Base-by-base conservation (phyloP, 1,284 basidiomycete genomes). In the Apiotrichum gracile region DNA sequence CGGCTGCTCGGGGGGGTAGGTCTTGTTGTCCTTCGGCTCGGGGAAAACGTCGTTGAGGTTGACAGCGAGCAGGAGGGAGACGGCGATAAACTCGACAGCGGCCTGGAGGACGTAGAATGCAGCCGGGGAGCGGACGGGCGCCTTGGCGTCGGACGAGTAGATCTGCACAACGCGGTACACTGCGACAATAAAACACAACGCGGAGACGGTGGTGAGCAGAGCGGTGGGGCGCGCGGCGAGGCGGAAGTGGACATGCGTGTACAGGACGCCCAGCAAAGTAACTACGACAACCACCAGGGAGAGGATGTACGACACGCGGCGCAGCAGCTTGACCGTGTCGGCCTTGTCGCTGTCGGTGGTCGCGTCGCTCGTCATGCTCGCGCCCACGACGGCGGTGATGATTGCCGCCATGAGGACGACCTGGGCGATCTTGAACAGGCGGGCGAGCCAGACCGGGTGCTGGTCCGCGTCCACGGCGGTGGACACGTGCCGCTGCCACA, bases 41-140 rank as follows among this genome's bases (percentile, higher is more conserved):
- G 57, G 57, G 40, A 52, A 59, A 50, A 34, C 44, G 3, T 33
- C 29, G 54, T 43, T 43, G n/a, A 59, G 14, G 51, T 47, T 47
- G 40, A 59, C 35, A 6, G 44, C 51, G 9, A 59, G 26, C 14
- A 59, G 33, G 7, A 37, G n/a, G 19, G 22, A 7, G 40, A 50
- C 24, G 22, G 44, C 44, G 46, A 53, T 3, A 16, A 47, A 41
- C 41, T 59, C 57, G 16, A 40, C 33, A 0, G 49, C 27, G 17
- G 29, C 52, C 47, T 66, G 61, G 45, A 63, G 44, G 34, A 62
- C 38, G 57, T 61, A 68, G 55, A 67, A 68, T 2, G 59, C 54
- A 1, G 51, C 48, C 17, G 17, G 29, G 10, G 51, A 51, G 29
- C 56, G 53, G 17, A 61, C 54, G 2, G 57, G 33, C 4, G 51